Percentiles rank a stretch among this genome's conserved stretches.
phyloP scores from a whole-genome alignment of 768 basidiomycete species.

The Cystobasidium ongulense region DNA sequence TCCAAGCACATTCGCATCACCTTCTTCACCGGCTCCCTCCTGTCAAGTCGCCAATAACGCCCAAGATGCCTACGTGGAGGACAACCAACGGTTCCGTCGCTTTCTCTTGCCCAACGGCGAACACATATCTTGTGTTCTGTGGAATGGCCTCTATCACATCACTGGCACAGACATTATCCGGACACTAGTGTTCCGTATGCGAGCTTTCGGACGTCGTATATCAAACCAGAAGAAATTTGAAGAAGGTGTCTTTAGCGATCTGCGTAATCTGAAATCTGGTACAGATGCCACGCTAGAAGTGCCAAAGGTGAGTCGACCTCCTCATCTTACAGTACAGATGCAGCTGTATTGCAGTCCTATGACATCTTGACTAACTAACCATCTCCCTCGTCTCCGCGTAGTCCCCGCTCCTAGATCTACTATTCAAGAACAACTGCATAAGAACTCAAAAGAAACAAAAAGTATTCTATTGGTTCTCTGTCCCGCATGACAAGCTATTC shows the following conservation, averaged over 20 bases:
- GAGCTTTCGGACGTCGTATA: slow-evolving; percentile 82
- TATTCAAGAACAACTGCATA: slow-evolving; percentile 95
- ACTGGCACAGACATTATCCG: slow-evolving; percentile 95
- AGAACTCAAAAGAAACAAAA: slow-evolving; percentile 98
- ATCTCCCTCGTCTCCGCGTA: slow-evolving; percentile 42
- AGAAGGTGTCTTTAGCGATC: slow-evolving; percentile 88
- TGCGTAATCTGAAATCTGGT: slow-evolving; percentile 87
- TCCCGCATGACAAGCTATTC: slow-evolving; percentile 93
- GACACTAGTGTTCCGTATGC: slow-evolving; percentile 86
- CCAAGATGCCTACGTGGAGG: background rate
- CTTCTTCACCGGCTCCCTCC: slow-evolving; percentile 3
- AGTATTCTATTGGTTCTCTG: slow-evolving; percentile 98
- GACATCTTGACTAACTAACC: background rate
- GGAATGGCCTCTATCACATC: slow-evolving; percentile 85
- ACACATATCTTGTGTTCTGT: slow-evolving; percentile 80
- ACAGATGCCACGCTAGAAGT: slow-evolving; percentile 86
- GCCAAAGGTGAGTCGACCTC: slow-evolving; percentile 65
- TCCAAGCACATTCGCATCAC: slow-evolving; percentile 53
- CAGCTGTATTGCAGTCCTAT: background rate
- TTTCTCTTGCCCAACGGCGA: slow-evolving; percentile 78
- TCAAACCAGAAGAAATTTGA: slow-evolving; percentile 94
- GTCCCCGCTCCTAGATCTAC: slow-evolving; percentile 83
- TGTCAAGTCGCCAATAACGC: background rate
- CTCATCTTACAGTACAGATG: background rate
- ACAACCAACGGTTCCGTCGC: slow-evolving; percentile 57